Percentiles rank a stretch among this genome's conserved stretches.
Evolutionary conservation across 768 basidiomycete species (phyloP).

Genomic region (Lentinus brumalis): DNA sequence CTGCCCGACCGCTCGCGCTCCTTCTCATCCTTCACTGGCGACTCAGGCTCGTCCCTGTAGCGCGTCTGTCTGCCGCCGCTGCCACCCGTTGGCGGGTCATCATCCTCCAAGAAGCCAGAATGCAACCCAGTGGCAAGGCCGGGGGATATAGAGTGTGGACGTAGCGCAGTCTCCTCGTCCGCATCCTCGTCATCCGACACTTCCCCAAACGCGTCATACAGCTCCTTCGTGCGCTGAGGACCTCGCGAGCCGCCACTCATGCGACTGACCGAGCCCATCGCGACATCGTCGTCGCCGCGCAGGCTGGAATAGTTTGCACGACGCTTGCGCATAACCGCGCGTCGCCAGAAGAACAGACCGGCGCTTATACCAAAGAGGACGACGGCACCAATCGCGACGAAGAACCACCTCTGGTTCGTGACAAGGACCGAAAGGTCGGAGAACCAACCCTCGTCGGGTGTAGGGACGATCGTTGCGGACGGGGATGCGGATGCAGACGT

Average conservation of each 20-base stretch:
- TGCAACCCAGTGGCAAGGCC: slow-evolving; percentile 58
- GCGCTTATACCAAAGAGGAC: slow-evolving; percentile 69
- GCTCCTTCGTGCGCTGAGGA: slow-evolving; percentile 64
- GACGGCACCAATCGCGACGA: slow-evolving; percentile 80
- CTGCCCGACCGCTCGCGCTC: slow-evolving; percentile 28
- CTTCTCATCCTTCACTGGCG: slow-evolving; percentile 17
- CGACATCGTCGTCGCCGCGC: slow-evolving; percentile 65
- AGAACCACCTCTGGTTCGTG: slow-evolving; percentile 85
- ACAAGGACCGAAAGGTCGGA: slow-evolving; percentile 73
- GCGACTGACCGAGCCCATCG: slow-evolving; percentile 70
- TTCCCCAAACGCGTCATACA: slow-evolving; percentile 97
- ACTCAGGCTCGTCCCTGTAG: slow-evolving; percentile 59
- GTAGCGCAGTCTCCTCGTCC: slow-evolving; percentile 71
- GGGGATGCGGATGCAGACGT: slow-evolving; percentile 17
- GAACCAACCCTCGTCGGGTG: slow-evolving; percentile 85
- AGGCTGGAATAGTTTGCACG: slow-evolving; percentile 58
- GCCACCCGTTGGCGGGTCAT: slow-evolving; percentile 47
- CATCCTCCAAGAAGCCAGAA: slow-evolving; percentile 83
- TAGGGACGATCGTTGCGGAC: slow-evolving; percentile 33
- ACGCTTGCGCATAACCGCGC: slow-evolving; percentile 43
- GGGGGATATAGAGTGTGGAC: slow-evolving; percentile 35
- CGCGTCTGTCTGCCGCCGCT: slow-evolving; percentile 26
- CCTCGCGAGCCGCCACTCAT: slow-evolving; percentile 30
- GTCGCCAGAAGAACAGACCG: slow-evolving; percentile 80
- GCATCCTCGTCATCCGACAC: slow-evolving; percentile 79